phyloP scores from a whole-genome alignment of 2,329 filamentous ascomycete species.

The Ustulina deusta region DNA sequence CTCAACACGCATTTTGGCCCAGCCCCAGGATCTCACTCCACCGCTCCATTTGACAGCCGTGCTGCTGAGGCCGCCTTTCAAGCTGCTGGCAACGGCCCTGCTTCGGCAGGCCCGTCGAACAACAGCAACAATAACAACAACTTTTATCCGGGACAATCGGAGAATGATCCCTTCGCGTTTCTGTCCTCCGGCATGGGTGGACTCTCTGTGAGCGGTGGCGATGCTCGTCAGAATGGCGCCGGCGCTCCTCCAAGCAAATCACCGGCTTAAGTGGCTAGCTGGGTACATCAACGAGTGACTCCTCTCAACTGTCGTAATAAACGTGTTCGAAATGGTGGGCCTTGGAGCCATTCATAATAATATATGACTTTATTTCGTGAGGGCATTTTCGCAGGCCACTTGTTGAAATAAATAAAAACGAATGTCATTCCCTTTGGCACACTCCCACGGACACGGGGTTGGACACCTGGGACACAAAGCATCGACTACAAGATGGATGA shows the following conservation, averaged over 20 bases:
- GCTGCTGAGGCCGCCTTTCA: slow-evolving; percentile 95
- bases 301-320: slow-evolving; percentile 43
- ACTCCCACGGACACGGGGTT: slow-evolving; percentile 19
- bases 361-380: slow-evolving; percentile 21
- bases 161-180: slow-evolving; percentile 84
- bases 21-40: slow-evolving; percentile 81
- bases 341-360: slow-evolving; percentile 52
- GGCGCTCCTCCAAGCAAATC: slow-evolving; percentile 69
- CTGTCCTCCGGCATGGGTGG: slow-evolving; percentile 78
- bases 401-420: slow-evolving; percentile 57
- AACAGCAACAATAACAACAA: slow-evolving; percentile 63
- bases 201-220: slow-evolving; percentile 76
- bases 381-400: slow-evolving; percentile 46
- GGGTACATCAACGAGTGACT: slow-evolving; percentile 34
- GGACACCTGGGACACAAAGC: slow-evolving; percentile 26
- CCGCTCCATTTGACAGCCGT: slow-evolving; percentile 90
- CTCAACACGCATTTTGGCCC: slow-evolving; percentile 86
- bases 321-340: slow-evolving; percentile 56
- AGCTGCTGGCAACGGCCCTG: slow-evolving; percentile 83
- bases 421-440: slow-evolving; percentile 48
- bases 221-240: slow-evolving; percentile 72
- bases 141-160: slow-evolving; percentile 73
- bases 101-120: slow-evolving; percentile 76
- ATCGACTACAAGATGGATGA: slow-evolving; percentile 37
- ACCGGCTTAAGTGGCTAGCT: slow-evolving; percentile 60